phyloP scores from a whole-genome alignment of 2,329 filamentous ascomycete species.

The Botrytis medusae region DNA sequence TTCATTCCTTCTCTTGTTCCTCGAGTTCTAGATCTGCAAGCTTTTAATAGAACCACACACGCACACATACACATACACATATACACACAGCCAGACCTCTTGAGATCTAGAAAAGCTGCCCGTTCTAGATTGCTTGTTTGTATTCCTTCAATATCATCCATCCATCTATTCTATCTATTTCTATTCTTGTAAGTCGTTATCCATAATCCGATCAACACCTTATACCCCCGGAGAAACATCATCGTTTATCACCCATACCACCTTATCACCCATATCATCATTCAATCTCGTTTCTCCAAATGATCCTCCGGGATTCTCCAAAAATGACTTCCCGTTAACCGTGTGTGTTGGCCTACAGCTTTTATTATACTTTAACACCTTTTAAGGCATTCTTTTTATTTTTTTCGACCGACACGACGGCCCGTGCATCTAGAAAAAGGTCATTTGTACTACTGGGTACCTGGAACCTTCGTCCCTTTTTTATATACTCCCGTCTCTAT shows the following conservation, averaged over 20 bases:
- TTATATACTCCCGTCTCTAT: not conserved
- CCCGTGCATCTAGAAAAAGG: constrained; percentile 18
- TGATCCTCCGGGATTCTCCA: constrained; percentile 12
- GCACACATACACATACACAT: not conserved
- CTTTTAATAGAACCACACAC: constrained; percentile 16
- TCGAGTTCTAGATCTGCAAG: constrained; percentile 10
- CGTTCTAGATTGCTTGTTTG: constrained; percentile 14
- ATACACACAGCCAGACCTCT: constrained; percentile 17
- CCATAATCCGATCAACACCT: not conserved
- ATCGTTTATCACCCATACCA: constrained; percentile 4
- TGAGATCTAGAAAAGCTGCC: not conserved
- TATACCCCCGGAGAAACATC: not conserved
- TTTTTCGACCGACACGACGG: constrained; percentile 1
- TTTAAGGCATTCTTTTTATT: constrained; percentile 14
- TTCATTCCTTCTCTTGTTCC: not conserved
- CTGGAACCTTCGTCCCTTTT: not conserved
- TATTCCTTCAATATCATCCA: not conserved
- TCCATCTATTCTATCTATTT: not conserved
- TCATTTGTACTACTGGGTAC: constrained; percentile 15
- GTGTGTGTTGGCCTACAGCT: not conserved
- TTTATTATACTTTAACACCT: not conserved
- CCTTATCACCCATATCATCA: not conserved
- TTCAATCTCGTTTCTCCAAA: constrained; percentile 4
- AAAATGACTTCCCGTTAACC: constrained; percentile 14
- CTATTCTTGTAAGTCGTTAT: not conserved